Base-by-base conservation (phyloP, 1,284 basidiomycete genomes). In the Sporisorium exsertum region DNA sequence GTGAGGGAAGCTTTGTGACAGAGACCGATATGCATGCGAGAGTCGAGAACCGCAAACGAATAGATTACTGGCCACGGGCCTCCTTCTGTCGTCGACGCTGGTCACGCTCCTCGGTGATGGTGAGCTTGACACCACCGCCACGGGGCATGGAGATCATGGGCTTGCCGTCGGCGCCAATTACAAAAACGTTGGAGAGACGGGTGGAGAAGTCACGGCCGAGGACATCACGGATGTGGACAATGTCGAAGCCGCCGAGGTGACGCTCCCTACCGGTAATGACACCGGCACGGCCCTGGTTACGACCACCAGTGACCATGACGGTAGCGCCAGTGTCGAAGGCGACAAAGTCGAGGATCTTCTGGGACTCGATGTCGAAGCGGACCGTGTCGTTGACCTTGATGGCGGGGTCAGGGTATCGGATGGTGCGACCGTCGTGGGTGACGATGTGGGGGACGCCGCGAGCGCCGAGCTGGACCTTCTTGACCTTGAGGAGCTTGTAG, bases 201-300 rank as follows among this genome's bases (percentile, higher is more conserved):
- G 62, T 80, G 52, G 74, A 81, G 71, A 82, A 84, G 75, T 94
- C 94, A 86, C 94, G 91, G 87, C 97, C 96, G 77, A 97, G 89
- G 55, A 93, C 92, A 87, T 99, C 96, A 88, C 94, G 94, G 84
- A 99, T 93, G 87, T 98, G 95, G 72, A 84, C 80, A 61, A 85
- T 85, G 89, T 98, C 95, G 88, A 96, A 97, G 80, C 95, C 96
- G 87, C 96, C 96, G 82, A 94, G 89, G 89, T 98, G 96, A 88
- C 94, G 94, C 90, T 99, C 97, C 83, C 92, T 91, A 88, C 96
- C 94, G 72, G 93, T 91, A 84, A 99, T 97, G 77, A 94, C 91
- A 90, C 96, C 97, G 73, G 91, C 92, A 89, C 97, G 92, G 85
- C 97, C 96, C 94, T 97, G 97, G 92, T 98, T 99, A 87, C 96